A percentile compares a stretch with the other conserved stretches of the same genome.
Evolutionary conservation across 352 stramenopile genomes (phyloP).

Genomic region (Pythium myriotylum): DNA sequence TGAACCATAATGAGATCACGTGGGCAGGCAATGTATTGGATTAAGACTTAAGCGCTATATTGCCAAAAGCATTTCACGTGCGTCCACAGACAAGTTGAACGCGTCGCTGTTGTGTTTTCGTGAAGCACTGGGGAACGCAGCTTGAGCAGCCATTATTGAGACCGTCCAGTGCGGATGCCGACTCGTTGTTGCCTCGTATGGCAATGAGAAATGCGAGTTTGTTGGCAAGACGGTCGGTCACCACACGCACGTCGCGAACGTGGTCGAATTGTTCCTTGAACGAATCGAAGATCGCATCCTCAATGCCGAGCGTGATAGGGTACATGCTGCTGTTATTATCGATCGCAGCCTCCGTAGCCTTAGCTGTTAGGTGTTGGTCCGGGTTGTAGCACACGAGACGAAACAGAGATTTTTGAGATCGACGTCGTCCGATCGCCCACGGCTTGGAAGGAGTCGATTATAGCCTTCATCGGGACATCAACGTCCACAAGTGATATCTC

Average conservation of each 20-base stretch:
- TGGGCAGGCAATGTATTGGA: no score
- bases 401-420: not conserved
- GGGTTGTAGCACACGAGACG: conserved; percentile 1
- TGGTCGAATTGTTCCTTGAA: not conserved
- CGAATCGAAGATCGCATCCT: not conserved
- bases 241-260: not conserved
- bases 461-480: not conserved
- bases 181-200: not conserved
- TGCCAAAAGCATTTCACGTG: not conserved
- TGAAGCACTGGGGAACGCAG: not conserved
- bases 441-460: conserved; percentile 3
- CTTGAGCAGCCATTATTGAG: conserved; percentile 5
- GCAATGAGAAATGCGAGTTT: conserved; percentile 12
- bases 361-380: not conserved
- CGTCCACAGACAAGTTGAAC: not conserved
- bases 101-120: not conserved
- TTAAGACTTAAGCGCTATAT: no score
- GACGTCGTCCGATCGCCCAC: no score
- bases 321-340: not conserved
- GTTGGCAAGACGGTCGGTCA: not conserved
- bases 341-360: conserved; percentile 2
- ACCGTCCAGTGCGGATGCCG: not conserved
- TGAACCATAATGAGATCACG: no score
- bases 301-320: not conserved
- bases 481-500: not conserved